phyloP scores from a whole-genome alignment of 768 basidiomycete species.

The Kwoniella botswanensis region DNA sequence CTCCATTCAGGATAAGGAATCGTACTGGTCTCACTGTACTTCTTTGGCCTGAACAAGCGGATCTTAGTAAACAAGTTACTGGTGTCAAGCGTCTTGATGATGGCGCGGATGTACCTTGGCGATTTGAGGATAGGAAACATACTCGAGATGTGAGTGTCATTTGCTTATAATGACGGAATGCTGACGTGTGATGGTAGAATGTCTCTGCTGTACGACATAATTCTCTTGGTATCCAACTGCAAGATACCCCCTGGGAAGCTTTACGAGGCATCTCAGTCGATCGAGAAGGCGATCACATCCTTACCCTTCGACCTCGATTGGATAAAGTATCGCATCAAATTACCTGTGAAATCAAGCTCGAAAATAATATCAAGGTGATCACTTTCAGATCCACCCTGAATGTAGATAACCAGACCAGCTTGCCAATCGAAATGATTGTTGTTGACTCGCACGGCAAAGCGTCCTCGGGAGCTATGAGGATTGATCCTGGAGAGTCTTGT shows the following conservation, averaged over 20 bases:
- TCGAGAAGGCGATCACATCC: conserved; percentile 87
- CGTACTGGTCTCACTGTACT: conserved; percentile 83
- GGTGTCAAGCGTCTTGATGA: conserved; percentile 69
- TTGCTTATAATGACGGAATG: not conserved
- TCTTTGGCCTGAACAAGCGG: conserved; percentile 79
- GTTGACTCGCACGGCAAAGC: conserved; percentile 85
- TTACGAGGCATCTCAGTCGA: conserved; percentile 88
- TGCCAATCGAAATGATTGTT: conserved; percentile 88
- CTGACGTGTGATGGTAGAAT: conserved; percentile 61
- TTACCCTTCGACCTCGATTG: conserved; percentile 79
- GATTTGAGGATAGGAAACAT: conserved; percentile 94
- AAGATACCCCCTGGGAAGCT: conserved; percentile 86
- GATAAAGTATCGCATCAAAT: conserved; percentile 75
- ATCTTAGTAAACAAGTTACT: conserved; percentile 63
- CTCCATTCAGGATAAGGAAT: conserved; percentile 91
- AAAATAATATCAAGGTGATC: conserved; percentile 91
- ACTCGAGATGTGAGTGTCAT: conserved; percentile 76
- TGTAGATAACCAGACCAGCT: conserved; percentile 85
- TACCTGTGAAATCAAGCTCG: conserved; percentile 84
- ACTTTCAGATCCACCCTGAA: conserved; percentile 91
- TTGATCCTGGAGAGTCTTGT: conserved; percentile 87
- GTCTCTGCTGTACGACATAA: conserved; percentile 76
- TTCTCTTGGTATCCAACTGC: conserved; percentile 80
- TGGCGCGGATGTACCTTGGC: conserved; percentile 84
- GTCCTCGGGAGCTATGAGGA: conserved; percentile 78